Conservation (phyloP, 106 monocot species). For the Gastrodia elata region DNA sequence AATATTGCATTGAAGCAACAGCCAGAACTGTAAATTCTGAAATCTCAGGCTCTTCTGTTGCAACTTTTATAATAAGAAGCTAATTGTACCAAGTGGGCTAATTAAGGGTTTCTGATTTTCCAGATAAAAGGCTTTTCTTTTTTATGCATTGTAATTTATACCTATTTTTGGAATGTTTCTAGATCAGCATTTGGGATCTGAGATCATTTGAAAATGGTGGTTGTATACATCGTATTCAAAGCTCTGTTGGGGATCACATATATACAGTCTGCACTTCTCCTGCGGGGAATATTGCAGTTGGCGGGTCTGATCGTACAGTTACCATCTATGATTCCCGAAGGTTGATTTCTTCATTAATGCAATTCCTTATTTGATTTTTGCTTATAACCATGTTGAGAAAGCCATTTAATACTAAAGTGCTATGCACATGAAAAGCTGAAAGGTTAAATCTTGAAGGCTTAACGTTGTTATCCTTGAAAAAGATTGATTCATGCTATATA, state of each 20-base stretch:
- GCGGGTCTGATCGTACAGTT: slow-evolving; percentile 84
- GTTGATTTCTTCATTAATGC: slow-evolving; percentile 16
- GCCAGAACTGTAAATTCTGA: no score
- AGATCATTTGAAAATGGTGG: slow-evolving; percentile 65
- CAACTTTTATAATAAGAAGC: no score
- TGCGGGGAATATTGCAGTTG: slow-evolving; percentile 57
- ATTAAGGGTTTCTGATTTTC: neutral
- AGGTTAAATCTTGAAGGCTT: no score
- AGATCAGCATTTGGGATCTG: slow-evolving; percentile 49
- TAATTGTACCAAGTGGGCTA: no score
- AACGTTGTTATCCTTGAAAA: no score
- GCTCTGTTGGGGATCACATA: slow-evolving; percentile 64
- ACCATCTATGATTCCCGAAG: slow-evolving; percentile 87
- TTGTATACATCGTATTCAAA: slow-evolving; percentile 67
- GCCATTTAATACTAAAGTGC: no score
- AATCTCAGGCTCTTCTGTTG: no score
- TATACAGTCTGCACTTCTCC: slow-evolving; percentile 60
- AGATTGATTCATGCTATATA: neutral
- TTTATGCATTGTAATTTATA: neutral
- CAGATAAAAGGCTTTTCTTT: neutral
- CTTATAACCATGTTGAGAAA: neutral
- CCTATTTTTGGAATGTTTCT: neutral
- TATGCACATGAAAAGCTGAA: no score
- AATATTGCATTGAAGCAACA: no score
- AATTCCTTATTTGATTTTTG: neutral